These are phyloP conservation scores for Trichoderma endophyticum DNA, from an alignment of 2,329 filamentous ascomycete species.

Conservation along the genomic window DNA sequence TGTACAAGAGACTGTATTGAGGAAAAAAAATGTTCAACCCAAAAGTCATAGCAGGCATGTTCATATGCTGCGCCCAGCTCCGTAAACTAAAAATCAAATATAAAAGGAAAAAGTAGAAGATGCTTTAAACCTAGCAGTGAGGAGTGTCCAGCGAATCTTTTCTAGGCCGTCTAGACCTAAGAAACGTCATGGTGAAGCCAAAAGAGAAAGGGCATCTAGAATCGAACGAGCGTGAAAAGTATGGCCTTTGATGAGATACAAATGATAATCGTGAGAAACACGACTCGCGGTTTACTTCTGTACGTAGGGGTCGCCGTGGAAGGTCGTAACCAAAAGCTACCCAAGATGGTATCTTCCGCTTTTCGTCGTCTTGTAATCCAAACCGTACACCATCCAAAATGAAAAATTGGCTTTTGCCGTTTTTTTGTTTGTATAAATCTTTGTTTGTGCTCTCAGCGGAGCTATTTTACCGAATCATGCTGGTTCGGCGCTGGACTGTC, in stretches of 20 bases:
- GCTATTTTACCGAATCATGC: constrained; percentile 36
- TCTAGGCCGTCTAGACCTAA: background rate
- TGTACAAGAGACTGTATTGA: constrained; percentile 18
- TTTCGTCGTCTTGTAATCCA: constrained; percentile 23
- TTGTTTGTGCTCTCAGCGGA: background rate
- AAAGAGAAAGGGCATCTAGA: background rate
- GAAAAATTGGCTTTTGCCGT: background rate
- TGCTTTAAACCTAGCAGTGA: constrained; percentile 1
- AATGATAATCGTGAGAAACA: constrained; percentile 3
- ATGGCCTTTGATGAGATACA: constrained; percentile 17
- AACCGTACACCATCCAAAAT: constrained; percentile 25
- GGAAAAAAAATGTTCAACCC: constrained; percentile 2
- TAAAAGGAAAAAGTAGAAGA: background rate
- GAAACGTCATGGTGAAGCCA: background rate
- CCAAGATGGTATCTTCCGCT: constrained; percentile 7
- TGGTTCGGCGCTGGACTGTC: constrained; percentile 42
- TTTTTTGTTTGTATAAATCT: constrained; percentile 11
- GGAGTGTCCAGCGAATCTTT: background rate
- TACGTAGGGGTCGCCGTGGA: constrained; percentile 1
- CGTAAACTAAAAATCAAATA: constrained; percentile 3
- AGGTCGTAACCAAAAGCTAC: constrained; percentile 18
- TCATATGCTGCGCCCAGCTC: constrained; percentile 12
- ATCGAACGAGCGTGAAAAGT: background rate
- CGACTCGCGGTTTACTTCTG: background rate
- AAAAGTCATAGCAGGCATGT: constrained; percentile 15